Conservation (phyloP, 495 filamentous ascomycete genomes). For the Paragyromitra xinjiangensis region DNA sequence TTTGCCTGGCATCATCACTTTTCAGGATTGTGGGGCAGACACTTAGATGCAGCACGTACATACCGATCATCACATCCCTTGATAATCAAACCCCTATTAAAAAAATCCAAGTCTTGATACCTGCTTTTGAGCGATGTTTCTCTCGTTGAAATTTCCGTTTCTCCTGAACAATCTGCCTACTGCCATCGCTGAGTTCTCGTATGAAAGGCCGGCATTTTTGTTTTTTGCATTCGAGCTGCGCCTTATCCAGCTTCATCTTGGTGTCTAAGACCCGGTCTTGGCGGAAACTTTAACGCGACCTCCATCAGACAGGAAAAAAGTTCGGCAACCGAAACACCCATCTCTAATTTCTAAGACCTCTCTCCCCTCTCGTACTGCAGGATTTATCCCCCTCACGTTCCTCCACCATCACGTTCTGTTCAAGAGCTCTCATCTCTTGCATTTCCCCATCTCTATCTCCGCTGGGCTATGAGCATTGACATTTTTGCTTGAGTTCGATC, state of each 20-base stretch:
- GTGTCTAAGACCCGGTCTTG: constrained; percentile 41
- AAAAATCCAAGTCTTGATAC: constrained; percentile 34
- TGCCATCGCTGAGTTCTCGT: constrained; percentile 3
- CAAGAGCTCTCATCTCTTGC: constrained; percentile 8
- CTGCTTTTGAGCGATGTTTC: constrained; percentile 14
- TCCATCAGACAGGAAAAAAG: constrained; percentile 50
- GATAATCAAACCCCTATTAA: constrained; percentile 21
- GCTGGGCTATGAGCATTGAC: constrained; percentile 41
- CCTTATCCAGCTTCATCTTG: constrained; percentile 4
- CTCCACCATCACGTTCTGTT: constrained; percentile 15
- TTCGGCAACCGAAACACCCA: constrained; percentile 44
- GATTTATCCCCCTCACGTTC: constrained; percentile 19
- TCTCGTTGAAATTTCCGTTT: constrained; percentile 16
- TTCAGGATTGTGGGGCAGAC: constrained; percentile 25
- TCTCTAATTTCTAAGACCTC: constrained; percentile 34
- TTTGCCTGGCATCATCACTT: constrained; percentile 19
- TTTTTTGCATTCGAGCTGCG: background rate
- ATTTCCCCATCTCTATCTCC: constrained; percentile 8
- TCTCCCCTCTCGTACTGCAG: background rate
- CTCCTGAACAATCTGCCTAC: constrained; percentile 7
- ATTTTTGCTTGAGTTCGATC: constrained; percentile 25
- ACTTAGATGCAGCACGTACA: constrained; percentile 35
- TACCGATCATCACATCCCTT: constrained; percentile 27
- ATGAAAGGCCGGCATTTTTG: constrained; percentile 13
- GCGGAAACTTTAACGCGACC: constrained; percentile 54